These are phyloP conservation scores for Stevia rebaudiana DNA, from an alignment of 140 eudicot species.

Conservation along the genomic window DNA sequence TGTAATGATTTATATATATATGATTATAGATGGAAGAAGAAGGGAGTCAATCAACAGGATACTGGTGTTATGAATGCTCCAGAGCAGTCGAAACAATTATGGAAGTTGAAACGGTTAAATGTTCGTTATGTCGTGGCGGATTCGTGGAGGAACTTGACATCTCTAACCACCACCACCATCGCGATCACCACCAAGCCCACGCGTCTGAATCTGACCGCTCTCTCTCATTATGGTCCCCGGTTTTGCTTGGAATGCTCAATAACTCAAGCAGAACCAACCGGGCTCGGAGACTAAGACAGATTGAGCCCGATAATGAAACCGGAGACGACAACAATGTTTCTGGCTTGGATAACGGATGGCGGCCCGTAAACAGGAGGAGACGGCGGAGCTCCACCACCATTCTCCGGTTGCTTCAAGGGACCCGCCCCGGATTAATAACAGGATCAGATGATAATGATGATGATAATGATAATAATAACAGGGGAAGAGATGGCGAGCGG, in stretches of 20 bases:
- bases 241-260: slow-evolving; percentile 65
- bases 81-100: slow-evolving; percentile 44
- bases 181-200: slow-evolving; percentile 10
- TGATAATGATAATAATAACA: not conserved
- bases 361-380: slow-evolving; percentile 35
- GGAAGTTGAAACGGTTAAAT: slow-evolving; percentile 47
- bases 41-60: slow-evolving; percentile 36
- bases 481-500: slow-evolving; percentile 30
- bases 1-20: too few species aligned
- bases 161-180: slow-evolving; percentile 13
- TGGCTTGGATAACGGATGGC: slow-evolving; percentile 44
- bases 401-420: slow-evolving; percentile 46
- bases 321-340: slow-evolving; percentile 20
- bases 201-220: slow-evolving; percentile 47
- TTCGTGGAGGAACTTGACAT: slow-evolving; percentile 29
- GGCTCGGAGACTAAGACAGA: slow-evolving; percentile 33
- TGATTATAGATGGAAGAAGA: slow-evolving; percentile 34
- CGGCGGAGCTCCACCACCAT: slow-evolving; percentile 51
- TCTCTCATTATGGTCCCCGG: slow-evolving; percentile 62
- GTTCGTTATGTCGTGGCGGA: slow-evolving; percentile 43
- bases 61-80: slow-evolving; percentile 56
- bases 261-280: slow-evolving; percentile 35
- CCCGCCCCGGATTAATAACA: slow-evolving; percentile 27
- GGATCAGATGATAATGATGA: slow-evolving; percentile 5
- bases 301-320: slow-evolving; percentile 16